Conservation (phyloP, 176 grass and related monocot species). For the Paspalum vaginatum region DNA sequence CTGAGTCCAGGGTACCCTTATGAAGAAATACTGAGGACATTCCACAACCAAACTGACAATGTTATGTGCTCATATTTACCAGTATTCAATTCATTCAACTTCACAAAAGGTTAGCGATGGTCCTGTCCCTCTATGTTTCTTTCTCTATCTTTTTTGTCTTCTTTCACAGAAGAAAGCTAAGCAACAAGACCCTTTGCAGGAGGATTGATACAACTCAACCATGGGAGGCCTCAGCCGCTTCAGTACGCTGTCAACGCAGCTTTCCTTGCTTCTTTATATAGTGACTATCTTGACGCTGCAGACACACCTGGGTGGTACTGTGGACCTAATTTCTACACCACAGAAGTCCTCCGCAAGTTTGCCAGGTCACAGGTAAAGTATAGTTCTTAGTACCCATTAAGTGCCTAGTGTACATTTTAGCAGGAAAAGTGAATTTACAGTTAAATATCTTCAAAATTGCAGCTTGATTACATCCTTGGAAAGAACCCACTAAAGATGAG, state of each 20-base stretch:
- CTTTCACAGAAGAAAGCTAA: conserved; percentile 22
- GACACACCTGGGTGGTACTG: conserved; percentile 96
- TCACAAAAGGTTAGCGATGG: conserved; percentile 78
- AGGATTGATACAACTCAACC: conserved; percentile 92
- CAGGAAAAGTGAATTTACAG: conserved; percentile 17
- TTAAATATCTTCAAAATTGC: conserved; percentile 45
- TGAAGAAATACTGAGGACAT: conserved; percentile 88
- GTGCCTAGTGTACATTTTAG: conserved; percentile 1
- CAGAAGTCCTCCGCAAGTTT: conserved; percentile 84
- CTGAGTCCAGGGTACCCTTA: conserved; percentile 93
- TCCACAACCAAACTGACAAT: conserved; percentile 89
- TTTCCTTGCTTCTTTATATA: conserved; percentile 86
- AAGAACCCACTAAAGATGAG: conserved; percentile 91
- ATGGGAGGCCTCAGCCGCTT: conserved; percentile 85
- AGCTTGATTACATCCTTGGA: conserved; percentile 90
- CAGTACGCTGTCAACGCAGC: conserved; percentile 92
- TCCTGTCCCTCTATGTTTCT: conserved; percentile 10
- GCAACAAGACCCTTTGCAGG: conserved; percentile 49
- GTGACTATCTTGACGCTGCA: conserved; percentile 76
- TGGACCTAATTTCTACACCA: conserved; percentile 89
- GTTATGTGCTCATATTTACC: conserved; percentile 88
- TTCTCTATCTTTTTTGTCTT: conserved; percentile 9
- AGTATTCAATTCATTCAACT: conserved; percentile 81
- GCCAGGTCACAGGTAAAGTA: conserved; percentile 70
- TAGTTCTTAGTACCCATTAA: conserved; percentile 30